Percentiles rank a stretch among this genome's conserved stretches.
Evolutionary conservation across 208 protist genomes (phyloP).

Genomic region (Trypanosoma mega): DNA sequence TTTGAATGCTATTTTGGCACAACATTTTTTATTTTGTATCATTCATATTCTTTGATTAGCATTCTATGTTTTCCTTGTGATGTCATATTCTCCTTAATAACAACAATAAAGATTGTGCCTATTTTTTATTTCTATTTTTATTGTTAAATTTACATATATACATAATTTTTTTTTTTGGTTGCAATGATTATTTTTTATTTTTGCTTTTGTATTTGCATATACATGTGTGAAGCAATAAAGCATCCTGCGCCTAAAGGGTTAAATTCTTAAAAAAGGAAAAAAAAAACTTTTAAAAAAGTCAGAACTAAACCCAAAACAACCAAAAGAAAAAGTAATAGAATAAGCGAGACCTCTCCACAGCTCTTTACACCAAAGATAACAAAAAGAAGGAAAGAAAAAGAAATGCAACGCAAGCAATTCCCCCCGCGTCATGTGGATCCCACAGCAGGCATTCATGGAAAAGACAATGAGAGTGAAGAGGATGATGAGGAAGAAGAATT

Average conservation of each 20-base stretch:
- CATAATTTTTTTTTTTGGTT: conserved; percentile 5
- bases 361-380: too few species aligned
- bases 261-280: background rate
- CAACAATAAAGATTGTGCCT: too few species aligned
- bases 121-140: conserved; percentile 16
- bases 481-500: conserved; percentile 46
- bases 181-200: too few species aligned
- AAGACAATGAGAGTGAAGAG: conserved; percentile 26
- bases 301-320: too few species aligned
- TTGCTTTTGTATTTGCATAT: background rate
- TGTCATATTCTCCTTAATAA: too few species aligned
- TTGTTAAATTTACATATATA: conserved; percentile 10
- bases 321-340: too few species aligned
- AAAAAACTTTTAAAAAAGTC: conserved; percentile 13
- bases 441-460: conserved; percentile 8
- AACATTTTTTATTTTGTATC: conserved; percentile 7
- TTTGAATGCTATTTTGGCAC: too few species aligned
- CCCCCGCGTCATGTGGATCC: conserved; percentile 32
- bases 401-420: conserved; percentile 21
- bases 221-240: too few species aligned
- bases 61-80: conserved; percentile 10
- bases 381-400: conserved; percentile 7
- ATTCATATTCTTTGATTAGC: conserved; percentile 18
- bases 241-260: too few species aligned
- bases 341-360: too few species aligned